These are phyloP conservation scores for Gossypium anomalum DNA, from an alignment of 345 rosid genomes.

Conservation along the genomic window DNA sequence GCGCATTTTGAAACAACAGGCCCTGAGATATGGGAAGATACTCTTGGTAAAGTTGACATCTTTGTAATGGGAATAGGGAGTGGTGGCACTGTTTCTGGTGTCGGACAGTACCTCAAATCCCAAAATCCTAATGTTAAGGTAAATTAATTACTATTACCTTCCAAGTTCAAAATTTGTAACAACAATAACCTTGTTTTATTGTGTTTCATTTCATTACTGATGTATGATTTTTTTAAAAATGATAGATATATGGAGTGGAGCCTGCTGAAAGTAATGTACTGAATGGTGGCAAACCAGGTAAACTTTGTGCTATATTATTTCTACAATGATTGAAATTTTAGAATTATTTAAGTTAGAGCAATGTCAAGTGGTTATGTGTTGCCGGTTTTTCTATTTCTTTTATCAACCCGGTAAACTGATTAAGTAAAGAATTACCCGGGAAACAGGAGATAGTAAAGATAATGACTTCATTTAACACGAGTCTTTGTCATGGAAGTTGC, in stretches of 20 bases:
- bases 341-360: neutral
- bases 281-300: conserved; percentile 98
- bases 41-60: conserved; percentile 82
- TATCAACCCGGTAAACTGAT: neutral
- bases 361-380: neutral
- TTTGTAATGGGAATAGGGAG: conserved; percentile 98
- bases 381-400: neutral
- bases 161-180: neutral
- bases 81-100: conserved; percentile 96
- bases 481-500: neutral
- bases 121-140: conserved; percentile 94
- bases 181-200: neutral
- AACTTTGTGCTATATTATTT: neutral
- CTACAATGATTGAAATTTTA: too few species aligned
- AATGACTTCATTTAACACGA: neutral
- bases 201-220: conserved; percentile 5
- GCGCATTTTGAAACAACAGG: conserved; percentile 92
- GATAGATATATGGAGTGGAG: conserved; percentile 92
- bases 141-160: neutral
- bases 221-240: neutral
- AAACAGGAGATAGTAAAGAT: neutral
- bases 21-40: conserved; percentile 98
- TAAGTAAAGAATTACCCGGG: neutral
- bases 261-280: conserved; percentile 90
- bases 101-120: conserved; percentile 88